These are phyloP conservation scores for Albifimbria verrucaria DNA, from an alignment of 2,329 filamentous ascomycete genomes.

Conservation along the genomic window DNA sequence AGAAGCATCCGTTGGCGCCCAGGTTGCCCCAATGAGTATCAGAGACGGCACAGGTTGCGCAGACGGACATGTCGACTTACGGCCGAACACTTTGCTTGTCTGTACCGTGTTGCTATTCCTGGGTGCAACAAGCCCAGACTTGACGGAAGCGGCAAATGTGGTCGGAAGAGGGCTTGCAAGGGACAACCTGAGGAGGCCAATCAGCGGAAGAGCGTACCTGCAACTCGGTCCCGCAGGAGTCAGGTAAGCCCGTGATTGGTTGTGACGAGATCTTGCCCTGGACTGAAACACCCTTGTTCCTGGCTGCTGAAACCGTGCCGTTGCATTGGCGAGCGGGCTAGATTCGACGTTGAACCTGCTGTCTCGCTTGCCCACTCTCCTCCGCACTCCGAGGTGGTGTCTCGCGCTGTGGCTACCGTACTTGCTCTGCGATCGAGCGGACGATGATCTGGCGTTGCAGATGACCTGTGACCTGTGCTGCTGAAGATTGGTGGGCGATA, in stretches of 20 bases:
- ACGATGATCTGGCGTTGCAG: not conserved
- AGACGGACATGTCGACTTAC: not conserved
- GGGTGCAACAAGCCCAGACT: not conserved
- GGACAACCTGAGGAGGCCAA: conserved; percentile 1
- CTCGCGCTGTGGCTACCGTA: not conserved
- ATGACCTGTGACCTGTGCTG: too few relatives aligned
- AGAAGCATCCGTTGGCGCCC: not conserved
- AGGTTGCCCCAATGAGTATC: too few relatives aligned
- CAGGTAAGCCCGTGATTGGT: not conserved
- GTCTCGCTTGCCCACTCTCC: too few relatives aligned
- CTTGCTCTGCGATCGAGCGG: not conserved
- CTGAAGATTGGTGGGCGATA: not conserved
- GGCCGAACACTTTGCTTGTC: not conserved
- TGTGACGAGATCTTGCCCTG: not conserved
- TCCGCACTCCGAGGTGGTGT: not conserved
- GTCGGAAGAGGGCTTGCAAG: not conserved
- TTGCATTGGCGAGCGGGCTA: not conserved
- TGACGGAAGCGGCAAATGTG: not conserved
- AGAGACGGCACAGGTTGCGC: not conserved
- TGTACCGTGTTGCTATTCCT: not conserved
- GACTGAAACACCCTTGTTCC: not conserved
- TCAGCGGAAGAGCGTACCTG: not conserved
- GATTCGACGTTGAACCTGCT: too few relatives aligned
- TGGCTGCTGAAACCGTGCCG: not conserved
- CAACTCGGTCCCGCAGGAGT: conserved; percentile 1